Evolutionary conservation across 495 filamentous ascomycete genomes (phyloP).

Genomic region (Collariella sp.): DNA sequence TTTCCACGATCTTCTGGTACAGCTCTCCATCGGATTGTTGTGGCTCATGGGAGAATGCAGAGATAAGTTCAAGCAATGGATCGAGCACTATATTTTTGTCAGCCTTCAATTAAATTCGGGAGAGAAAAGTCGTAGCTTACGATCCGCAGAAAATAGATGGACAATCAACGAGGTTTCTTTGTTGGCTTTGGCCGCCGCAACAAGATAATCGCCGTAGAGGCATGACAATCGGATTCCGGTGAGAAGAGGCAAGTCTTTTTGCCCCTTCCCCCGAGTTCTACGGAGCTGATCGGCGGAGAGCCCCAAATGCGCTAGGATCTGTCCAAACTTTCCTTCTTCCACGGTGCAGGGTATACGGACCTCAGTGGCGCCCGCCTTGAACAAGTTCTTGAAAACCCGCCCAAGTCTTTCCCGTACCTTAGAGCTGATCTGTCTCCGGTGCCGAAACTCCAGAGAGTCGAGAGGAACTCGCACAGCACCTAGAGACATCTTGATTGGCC

Average conservation of each 20-base stretch:
- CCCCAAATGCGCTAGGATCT: too few relatives aligned
- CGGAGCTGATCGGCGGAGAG: conserved; percentile 6
- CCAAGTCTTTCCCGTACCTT: conserved; percentile 5
- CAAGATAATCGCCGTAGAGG: conserved; percentile 9
- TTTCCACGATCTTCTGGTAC: conserved; percentile 4
- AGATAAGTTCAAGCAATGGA: conserved; percentile 3
- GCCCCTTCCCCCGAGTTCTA: conserved; percentile 1
- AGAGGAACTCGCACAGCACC: conserved; percentile 11
- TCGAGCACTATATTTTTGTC: conserved; percentile 2
- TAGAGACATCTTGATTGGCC: conserved; percentile 8
- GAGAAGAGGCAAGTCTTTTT: conserved; percentile 11
- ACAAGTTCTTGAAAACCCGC: conserved; percentile 2
- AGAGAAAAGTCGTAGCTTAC: not conserved
- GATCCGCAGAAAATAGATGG: conserved; percentile 4
- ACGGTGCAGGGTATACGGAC: too few relatives aligned
- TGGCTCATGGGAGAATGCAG: conserved; percentile 2
- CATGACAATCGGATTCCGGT: conserved; percentile 4
- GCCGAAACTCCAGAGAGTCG: conserved; percentile 11
- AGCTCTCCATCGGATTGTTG: conserved; percentile 5
- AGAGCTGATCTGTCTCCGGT: conserved; percentile 12
- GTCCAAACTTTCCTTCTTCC: too few relatives aligned
- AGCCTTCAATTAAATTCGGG: not conserved
- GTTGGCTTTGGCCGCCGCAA: conserved; percentile 4
- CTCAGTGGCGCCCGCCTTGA: not conserved
- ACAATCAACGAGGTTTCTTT: conserved; percentile 9